phyloP scores from a whole-genome alignment of 179 eudicot species.

The Camellia oleifera region DNA sequence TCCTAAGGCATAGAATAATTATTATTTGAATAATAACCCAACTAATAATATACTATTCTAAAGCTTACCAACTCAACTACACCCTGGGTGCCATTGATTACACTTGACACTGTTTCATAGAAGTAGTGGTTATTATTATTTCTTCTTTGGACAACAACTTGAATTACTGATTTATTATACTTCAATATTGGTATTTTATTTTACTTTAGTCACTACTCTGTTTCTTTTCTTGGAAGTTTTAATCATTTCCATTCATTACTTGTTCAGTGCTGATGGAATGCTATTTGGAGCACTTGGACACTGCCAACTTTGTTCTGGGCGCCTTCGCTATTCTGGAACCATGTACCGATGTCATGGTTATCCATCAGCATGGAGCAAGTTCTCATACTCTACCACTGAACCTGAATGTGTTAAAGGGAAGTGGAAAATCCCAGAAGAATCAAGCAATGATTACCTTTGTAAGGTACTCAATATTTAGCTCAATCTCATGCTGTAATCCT shows the following conservation, averaged over 20 bases:
- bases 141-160: too few species aligned
- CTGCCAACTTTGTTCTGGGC: slow-evolving; percentile 79
- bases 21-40: too few species aligned
- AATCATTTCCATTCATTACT: neutral
- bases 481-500: neutral
- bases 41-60: too few species aligned
- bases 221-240: too few species aligned
- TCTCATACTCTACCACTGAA: slow-evolving; percentile 67
- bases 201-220: too few species aligned
- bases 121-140: too few species aligned
- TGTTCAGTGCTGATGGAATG: slow-evolving; percentile 94
- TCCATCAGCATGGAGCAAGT: slow-evolving; percentile 91
- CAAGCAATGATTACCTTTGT: slow-evolving; percentile 70
- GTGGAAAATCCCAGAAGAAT: slow-evolving; percentile 78
- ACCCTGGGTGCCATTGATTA: too few species aligned
- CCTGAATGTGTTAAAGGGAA: slow-evolving; percentile 75
- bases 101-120: too few species aligned
- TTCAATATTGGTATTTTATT: too few species aligned
- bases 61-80: too few species aligned
- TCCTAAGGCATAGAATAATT: too few species aligned
- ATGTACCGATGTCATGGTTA: slow-evolving; percentile 76
- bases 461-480: slow-evolving; percentile 44
- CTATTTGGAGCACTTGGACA: slow-evolving; percentile 72
- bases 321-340: slow-evolving; percentile 60
- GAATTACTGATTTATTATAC: too few species aligned